Percentiles rank a stretch among this genome's conserved stretches.
These are phyloP conservation scores for Macrophomina tecta DNA, from an alignment of 2,329 filamentous ascomycete species.

Conservation along the genomic window DNA sequence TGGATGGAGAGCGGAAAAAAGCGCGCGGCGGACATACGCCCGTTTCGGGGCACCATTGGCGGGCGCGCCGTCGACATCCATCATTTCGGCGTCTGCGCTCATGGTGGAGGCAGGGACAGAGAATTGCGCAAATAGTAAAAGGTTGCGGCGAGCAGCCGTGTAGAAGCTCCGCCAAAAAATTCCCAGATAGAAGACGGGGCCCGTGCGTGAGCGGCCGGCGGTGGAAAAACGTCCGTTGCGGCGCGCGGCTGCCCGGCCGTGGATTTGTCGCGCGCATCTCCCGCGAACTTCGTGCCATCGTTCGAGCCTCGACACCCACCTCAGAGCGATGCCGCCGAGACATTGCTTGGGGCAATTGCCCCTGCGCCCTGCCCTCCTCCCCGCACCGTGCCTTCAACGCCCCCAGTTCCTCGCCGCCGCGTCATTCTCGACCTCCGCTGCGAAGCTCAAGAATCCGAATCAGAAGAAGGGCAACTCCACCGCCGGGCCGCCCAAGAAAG, in stretches of 20 bases:
- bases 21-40: slow-evolving; percentile 36
- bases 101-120: not conserved
- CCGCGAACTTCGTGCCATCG: not conserved
- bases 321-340: slow-evolving; percentile 38
- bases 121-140: not conserved
- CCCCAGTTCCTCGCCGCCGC: slow-evolving; percentile 25
- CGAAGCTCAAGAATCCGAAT: slow-evolving; percentile 36
- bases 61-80: slow-evolving; percentile 32
- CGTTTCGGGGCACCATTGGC: slow-evolving; percentile 28
- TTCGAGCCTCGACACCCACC: not conserved
- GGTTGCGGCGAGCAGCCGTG: not conserved
- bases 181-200: not conserved
- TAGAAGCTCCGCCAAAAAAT: slow-evolving; percentile 13
- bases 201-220: slow-evolving; percentile 16
- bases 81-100: slow-evolving; percentile 43
- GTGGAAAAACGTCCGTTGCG: slow-evolving; percentile 26
- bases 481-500: slow-evolving; percentile 41
- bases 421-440: slow-evolving; percentile 44
- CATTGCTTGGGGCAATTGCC: slow-evolving; percentile 25
- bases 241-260: slow-evolving; percentile 4
- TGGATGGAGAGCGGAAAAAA: not conserved
- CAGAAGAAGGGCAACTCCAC: slow-evolving; percentile 38
- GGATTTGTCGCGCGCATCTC: slow-evolving; percentile 8
- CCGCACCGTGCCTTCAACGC: slow-evolving; percentile 32
- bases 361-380: slow-evolving; percentile 35